Evolutionary conservation across 768 basidiomycete species (phyloP), one percentile per base, ranked within the genome.

Genomic region (Russula dissimulans): DNA sequence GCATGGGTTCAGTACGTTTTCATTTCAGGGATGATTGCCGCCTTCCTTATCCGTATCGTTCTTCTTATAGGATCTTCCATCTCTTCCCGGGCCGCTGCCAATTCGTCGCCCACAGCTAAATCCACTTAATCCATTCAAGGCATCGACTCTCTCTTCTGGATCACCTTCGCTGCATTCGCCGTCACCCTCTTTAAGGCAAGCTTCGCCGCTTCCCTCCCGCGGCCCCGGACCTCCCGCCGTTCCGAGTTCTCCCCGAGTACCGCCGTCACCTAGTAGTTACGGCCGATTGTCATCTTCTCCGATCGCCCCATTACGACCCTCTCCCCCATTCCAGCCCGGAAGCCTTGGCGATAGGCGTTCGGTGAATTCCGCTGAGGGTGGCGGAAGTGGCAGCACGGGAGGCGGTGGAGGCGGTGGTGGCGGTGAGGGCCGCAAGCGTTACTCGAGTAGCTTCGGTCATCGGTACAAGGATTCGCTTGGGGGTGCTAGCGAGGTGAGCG

Each of bases 371-470:
- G 65, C 5, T 60, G 74, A 71, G 45, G 54, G 59, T 26, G 60
- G 60, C 22, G 61, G 50, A 26, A 54, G 55, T 42, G 45, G 56
- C 29, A 64, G 32, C 64, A 46, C 63, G 67, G 39, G 62, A 62
- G 63, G 60, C 54, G 59, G 52, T 57, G 54, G 66, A 4, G 69
- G 52, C 62, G 63, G 60, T 53, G 59, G 51, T 56, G 54, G 66
- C 14, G 69, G 52, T 10, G 65, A 32, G 15, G 38, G 56, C 34
- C 74, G 83, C 42, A 87, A 86, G 70, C 76, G 87, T 7, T 91
- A 89, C 73, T 87, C 85, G 47, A 88, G 86, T 65, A 87, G 83
- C 61, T 91, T 91, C 68, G 83, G 85, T 10, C 83, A 90, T 69
- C 78, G 89, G 46, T 87, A 87, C 69, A 73, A 70, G 22, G 68